Base-by-base conservation (phyloP, 768 basidiomycete genomes). In the Tephrocybe sp. region DNA sequence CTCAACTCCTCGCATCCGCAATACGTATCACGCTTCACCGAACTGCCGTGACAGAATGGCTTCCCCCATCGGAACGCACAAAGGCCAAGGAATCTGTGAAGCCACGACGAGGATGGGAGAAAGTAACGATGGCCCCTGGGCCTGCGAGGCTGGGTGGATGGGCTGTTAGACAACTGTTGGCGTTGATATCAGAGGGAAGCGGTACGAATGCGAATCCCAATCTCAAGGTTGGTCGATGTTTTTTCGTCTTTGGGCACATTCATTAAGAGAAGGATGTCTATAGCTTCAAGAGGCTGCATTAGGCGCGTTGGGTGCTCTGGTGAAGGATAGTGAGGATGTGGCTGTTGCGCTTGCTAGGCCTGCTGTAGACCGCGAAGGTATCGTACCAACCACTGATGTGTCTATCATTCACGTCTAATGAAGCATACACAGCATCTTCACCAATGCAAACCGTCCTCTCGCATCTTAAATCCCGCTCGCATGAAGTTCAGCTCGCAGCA, bases 401-500 rank as follows among this genome's bases (percentile, higher is more conserved):
- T 45, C 8, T 10, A 13, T 9, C 12, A 13, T 38, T 23, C 40
- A 32, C 19, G 8, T 26, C 8, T 8, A 10, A 8, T 14, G n/a
- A 12, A 6, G 16, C 0, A 26, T 3, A 5, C 33, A 5, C 8
- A 72, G 69, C 59, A n/a, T 62, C 69, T 41, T 68, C 76, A 2
- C 62, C 73, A 6, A 64, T 87, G 4, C 62, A 72, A 3, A 63
- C 69, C 4, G 71, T 82, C 6, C 63, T 87, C 3, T 65, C 70
- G 3, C 67, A 86, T 23, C 75, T 78, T 8, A 88, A 83, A 61
- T 80, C 82, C 12, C 75, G 85, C 1, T 68, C 71, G 3, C 64
- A 74, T 1, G 83, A 86, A 16, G 76, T 86, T 9, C 87, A 89
- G 54, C 66, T 91, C 1, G 82, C 86, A 1, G 86, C 87, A 0